Percentiles rank a stretch among this genome's conserved stretches.
phyloP scores from a whole-genome alignment of 78 protist species.

The Dictyostelium capitatum region DNA sequence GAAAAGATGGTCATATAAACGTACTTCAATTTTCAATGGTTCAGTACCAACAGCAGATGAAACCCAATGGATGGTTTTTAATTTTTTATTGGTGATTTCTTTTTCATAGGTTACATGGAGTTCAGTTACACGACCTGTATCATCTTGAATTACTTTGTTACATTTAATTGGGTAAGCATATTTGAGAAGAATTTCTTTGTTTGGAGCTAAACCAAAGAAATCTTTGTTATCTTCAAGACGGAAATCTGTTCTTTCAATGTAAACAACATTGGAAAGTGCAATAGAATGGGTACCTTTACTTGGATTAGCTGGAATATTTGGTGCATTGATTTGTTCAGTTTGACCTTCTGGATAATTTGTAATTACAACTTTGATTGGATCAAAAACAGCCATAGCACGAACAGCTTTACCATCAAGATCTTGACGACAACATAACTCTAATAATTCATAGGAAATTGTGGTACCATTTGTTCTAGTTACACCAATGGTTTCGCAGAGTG shows the following conservation, averaged over 20 bases:
- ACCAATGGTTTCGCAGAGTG: slow-evolving; percentile 95
- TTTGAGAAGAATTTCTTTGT: slow-evolving; percentile 86
- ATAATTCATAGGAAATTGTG: slow-evolving; percentile 61
- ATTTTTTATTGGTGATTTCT: slow-evolving; percentile 62
- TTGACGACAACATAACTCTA: slow-evolving; percentile 79
- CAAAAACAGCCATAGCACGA: slow-evolving; percentile 87
- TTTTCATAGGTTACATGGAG: slow-evolving; percentile 78
- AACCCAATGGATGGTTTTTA: slow-evolving; percentile 96
- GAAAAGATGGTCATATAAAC: slow-evolving; percentile 88
- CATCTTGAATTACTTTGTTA: slow-evolving; percentile 70
- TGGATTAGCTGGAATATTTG: slow-evolving; percentile 90
- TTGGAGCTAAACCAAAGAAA: slow-evolving; percentile 92
- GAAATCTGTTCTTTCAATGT: slow-evolving; percentile 94
- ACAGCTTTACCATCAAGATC: slow-evolving; percentile 75
- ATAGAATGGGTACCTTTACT: slow-evolving; percentile 84
- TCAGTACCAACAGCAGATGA: slow-evolving; percentile 21
- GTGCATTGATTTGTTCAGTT: slow-evolving; percentile 70
- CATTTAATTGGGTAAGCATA: slow-evolving; percentile 83
- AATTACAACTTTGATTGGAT: slow-evolving; percentile 90
- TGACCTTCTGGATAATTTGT: slow-evolving; percentile 49
- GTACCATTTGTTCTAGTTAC: slow-evolving; percentile 88
- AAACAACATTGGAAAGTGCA: slow-evolving; percentile 77
- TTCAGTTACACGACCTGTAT: slow-evolving; percentile 74
- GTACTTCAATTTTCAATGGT: slow-evolving; percentile 61
- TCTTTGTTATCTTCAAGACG: slow-evolving; percentile 63